Percentiles rank a stretch among this genome's conserved stretches.
These are phyloP conservation scores for Sparassis latifolia DNA, from an alignment of 1,284 basidiomycete genomes.

Conservation along the genomic window DNA sequence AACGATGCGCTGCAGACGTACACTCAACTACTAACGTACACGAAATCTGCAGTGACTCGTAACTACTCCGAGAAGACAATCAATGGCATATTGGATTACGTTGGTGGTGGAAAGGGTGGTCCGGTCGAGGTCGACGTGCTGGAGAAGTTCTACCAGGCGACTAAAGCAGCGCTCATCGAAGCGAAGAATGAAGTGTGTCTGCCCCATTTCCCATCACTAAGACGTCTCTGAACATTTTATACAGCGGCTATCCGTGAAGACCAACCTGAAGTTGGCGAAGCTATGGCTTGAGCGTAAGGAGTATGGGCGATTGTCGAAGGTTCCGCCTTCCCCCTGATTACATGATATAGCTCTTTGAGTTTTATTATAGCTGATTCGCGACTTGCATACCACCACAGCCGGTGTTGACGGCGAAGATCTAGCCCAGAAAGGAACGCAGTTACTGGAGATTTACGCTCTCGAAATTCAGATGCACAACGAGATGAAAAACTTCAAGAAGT, in stretches of 20 bases:
- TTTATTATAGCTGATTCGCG: conserved; percentile 55
- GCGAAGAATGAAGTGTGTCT: conserved; percentile 85
- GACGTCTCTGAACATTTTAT: not conserved
- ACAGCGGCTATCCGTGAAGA: conserved; percentile 90
- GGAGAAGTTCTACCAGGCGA: conserved; percentile 93
- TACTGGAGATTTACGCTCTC: conserved; percentile 97
- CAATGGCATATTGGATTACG: conserved; percentile 97
- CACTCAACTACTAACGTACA: conserved; percentile 82
- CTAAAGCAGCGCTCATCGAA: conserved; percentile 84
- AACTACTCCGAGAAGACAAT: conserved; percentile 98
- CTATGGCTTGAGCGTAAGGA: conserved; percentile 96
- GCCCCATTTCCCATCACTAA: not conserved
- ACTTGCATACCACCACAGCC: conserved; percentile 63
- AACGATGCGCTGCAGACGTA: conserved; percentile 86
- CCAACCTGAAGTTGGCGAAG: conserved; percentile 95
- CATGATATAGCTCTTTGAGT: no score
- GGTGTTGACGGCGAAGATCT: conserved; percentile 74
- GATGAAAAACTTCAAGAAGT: conserved; percentile 89
- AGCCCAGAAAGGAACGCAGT: conserved; percentile 83
- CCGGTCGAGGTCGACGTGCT: conserved; percentile 82
- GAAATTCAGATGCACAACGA: conserved; percentile 99
- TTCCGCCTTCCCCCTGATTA: not conserved
- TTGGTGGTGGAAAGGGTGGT: conserved; percentile 86
- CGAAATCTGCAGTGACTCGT: conserved; percentile 85
- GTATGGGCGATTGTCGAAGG: conserved; percentile 78